A percentile compares a stretch with the other conserved stretches of the same genome.
These are phyloP conservation scores for Gracilaria gracilis DNA, from an alignment of 23 red algal species.

Conservation along the genomic window DNA sequence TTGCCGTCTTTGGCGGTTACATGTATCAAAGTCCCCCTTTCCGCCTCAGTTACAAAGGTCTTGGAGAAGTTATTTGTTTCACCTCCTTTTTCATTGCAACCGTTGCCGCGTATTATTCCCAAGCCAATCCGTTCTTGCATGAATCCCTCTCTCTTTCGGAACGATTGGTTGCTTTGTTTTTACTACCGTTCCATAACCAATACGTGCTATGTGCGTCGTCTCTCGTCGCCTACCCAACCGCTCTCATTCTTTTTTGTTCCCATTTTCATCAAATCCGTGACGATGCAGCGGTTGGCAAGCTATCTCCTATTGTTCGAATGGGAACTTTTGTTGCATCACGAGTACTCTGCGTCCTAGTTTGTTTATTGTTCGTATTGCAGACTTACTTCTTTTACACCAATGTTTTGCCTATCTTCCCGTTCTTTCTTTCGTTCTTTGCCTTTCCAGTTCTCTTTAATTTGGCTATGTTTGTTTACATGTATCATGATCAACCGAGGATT, in stretches of 20 bases:
- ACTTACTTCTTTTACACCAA: conserved; percentile 4
- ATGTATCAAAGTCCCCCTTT: conserved; percentile 85
- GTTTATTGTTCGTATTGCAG: conserved; percentile 15
- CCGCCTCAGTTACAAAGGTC: conserved; percentile 74
- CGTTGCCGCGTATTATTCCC: conserved; percentile 55
- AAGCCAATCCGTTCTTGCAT: not conserved
- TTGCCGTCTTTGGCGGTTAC: conserved; percentile 66
- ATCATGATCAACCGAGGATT: conserved; percentile 49
- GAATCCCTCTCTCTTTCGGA: not conserved
- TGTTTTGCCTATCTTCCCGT: conserved; percentile 37
- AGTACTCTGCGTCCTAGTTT: conserved; percentile 10
- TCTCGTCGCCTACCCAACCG: conserved; percentile 56
- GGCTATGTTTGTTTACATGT: conserved; percentile 41
- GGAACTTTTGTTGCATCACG: conserved; percentile 32
- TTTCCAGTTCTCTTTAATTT: conserved; percentile 38
- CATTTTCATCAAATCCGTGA: conserved; percentile 84
- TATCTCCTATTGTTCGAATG: conserved; percentile 75
- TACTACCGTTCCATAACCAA: not conserved
- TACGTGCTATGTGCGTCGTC: not conserved
- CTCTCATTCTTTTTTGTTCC: conserved; percentile 76
- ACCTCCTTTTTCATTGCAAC: conserved; percentile 41
- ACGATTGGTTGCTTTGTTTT: not conserved
- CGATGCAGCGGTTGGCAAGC: conserved; percentile 71
- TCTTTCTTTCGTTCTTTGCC: conserved; percentile 21
- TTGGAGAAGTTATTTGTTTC: conserved; percentile 80